Percentiles rank a stretch among this genome's conserved stretches.
These are phyloP conservation scores for Saccharomyces kudriavzevii DNA, from an alignment of 805 yeast genomes.

Conservation along the genomic window DNA sequence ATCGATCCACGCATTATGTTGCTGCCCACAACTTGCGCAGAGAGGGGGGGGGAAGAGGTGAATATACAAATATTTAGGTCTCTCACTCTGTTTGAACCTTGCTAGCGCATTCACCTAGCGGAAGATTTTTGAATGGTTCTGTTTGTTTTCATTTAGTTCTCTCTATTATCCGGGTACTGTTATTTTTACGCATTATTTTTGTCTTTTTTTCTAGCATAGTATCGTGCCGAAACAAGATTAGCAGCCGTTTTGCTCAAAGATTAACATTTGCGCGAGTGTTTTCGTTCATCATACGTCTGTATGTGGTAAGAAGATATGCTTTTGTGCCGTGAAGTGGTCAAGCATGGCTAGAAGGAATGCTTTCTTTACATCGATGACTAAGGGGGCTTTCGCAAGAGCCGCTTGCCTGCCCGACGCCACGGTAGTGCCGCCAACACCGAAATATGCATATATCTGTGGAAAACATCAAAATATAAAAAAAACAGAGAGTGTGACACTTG, in stretches of 20 bases:
- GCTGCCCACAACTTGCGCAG: no score
- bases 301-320: no score
- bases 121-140: no score
- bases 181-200: not conserved
- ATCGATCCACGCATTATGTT: no score
- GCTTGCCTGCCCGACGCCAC: not conserved
- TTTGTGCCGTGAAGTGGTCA: not conserved
- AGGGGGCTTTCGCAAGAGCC: not conserved
- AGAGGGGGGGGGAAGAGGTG: no score
- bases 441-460: not conserved
- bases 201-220: not conserved
- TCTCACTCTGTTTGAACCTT: no score
- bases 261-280: not conserved
- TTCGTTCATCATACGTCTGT: no score
- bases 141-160: no score
- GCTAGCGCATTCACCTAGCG: no score
- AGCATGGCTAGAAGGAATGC: not conserved
- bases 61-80: no score
- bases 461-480: not conserved
- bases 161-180: no score
- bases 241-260: not conserved
- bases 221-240: not conserved
- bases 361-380: not conserved
- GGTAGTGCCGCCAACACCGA: not conserved
- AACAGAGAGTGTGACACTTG: not conserved